A percentile compares a stretch with the other conserved stretches of the same genome.
Conservation (phyloP, 129 eudicot species). For the carrot (Daucus carota) region DNA sequence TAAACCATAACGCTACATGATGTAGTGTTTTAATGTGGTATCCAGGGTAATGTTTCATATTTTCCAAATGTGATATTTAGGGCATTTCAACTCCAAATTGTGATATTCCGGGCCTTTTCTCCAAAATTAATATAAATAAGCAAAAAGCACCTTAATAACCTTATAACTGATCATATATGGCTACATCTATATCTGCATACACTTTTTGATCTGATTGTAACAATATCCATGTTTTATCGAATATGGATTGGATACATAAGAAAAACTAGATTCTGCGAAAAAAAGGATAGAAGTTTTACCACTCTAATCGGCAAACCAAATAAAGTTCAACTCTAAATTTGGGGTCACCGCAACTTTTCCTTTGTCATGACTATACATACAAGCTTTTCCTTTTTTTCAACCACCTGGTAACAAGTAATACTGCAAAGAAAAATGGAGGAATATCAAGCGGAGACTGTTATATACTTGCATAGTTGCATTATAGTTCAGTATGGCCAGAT, state of each 20-base stretch:
- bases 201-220: background rate
- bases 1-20: too few species aligned
- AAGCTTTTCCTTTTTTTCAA: slow-evolving; percentile 80
- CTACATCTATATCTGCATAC: background rate
- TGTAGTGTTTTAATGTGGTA: too few species aligned
- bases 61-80: too few species aligned
- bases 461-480: too few species aligned
- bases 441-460: background rate
- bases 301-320: slow-evolving; percentile 84
- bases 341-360: slow-evolving; percentile 36
- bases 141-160: background rate
- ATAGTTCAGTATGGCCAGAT: too few species aligned
- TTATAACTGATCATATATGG: background rate
- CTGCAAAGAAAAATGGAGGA: slow-evolving; percentile 42
- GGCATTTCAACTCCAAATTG: too few species aligned
- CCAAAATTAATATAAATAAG: background rate
- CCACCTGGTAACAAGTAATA: slow-evolving; percentile 68
- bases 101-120: too few species aligned
- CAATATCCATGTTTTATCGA: background rate
- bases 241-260: background rate
- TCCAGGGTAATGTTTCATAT: too few species aligned
- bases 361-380: slow-evolving; percentile 59
- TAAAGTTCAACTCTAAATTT: slow-evolving; percentile 58
- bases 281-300: slow-evolving; percentile 32
- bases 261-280: background rate